phyloP scores from a whole-genome alignment of 805 yeast species.

The Kazachstania kunashirensis region DNA sequence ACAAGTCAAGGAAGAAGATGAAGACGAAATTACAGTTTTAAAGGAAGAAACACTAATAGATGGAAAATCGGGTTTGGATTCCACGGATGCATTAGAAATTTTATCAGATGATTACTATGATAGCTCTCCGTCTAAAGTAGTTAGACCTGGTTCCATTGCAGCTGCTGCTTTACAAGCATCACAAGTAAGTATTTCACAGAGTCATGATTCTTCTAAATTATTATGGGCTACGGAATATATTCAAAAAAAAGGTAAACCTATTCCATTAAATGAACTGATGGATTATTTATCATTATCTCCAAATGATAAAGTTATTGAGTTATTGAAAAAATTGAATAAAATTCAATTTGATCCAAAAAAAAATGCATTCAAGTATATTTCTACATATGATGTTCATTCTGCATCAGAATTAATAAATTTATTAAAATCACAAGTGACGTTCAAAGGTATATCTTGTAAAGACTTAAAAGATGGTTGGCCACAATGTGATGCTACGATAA shows the following conservation, averaged over 20 bases:
- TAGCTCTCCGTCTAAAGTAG: slow-evolving; percentile 23
- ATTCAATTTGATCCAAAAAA: slow-evolving; percentile 55
- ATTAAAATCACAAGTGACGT: slow-evolving; percentile 72
- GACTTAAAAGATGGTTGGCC: slow-evolving; percentile 80
- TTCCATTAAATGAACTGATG: slow-evolving; percentile 54
- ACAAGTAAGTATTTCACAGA: slow-evolving; percentile 23
- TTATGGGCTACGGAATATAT: slow-evolving; percentile 87
- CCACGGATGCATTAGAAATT: slow-evolving; percentile 6
- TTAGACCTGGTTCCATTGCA: slow-evolving; percentile 26
- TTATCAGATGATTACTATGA: slow-evolving; percentile 16
- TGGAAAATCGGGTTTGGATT: neutral
- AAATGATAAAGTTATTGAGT: slow-evolving; percentile 57
- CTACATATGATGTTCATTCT: slow-evolving; percentile 77
- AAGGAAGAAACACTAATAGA: slow-evolving; percentile 2
- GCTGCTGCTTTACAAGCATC: slow-evolving; percentile 25
- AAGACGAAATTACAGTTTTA: slow-evolving; percentile 10
- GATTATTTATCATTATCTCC: slow-evolving; percentile 49
- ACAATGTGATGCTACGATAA: slow-evolving; percentile 71
- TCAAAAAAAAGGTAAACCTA: slow-evolving; percentile 59
- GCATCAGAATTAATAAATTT: slow-evolving; percentile 68
- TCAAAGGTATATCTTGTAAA: slow-evolving; percentile 77
- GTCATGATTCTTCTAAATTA: slow-evolving; percentile 74
- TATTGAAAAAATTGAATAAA: slow-evolving; percentile 67
- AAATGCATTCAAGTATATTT: slow-evolving; percentile 72
- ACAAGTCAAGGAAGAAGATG: slow-evolving; percentile 9